Conservation (phyloP, 345 rosid genomes). For the Carallia pectinifolia region DNA sequence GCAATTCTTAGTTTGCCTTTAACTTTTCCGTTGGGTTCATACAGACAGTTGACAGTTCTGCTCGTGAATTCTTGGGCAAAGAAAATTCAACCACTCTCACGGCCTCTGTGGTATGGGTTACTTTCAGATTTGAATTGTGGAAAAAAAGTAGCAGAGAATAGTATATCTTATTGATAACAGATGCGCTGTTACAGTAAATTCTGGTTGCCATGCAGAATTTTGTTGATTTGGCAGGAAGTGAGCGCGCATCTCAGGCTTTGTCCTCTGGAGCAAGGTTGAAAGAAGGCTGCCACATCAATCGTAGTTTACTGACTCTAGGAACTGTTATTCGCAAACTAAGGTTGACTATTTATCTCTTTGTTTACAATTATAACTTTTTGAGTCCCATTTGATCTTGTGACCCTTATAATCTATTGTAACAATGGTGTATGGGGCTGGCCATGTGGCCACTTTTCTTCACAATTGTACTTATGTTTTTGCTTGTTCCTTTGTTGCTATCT, state of each 20-base stretch:
- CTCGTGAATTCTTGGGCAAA: constrained; percentile 91
- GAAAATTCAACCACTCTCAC: constrained; percentile 81
- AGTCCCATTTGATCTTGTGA: neutral
- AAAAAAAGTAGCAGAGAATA: neutral
- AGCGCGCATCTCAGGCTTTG: constrained; percentile 90
- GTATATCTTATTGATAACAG: neutral
- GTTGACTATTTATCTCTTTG: constrained; percentile 31
- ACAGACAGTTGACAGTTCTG: constrained; percentile 93
- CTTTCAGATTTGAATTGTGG: neutral
- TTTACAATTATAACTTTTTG: neutral
- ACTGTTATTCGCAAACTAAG: constrained; percentile 97
- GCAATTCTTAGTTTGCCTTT: constrained; percentile 7
- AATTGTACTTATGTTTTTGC: neutral
- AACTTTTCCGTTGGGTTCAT: constrained; percentile 13
- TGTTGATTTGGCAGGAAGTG: constrained; percentile 96
- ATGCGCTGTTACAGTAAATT: constrained; percentile 12
- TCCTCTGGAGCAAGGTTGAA: constrained; percentile 90
- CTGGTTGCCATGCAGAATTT: constrained; percentile 61
- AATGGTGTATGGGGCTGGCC: neutral
- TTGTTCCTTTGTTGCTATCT: neutral
- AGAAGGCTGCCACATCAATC: constrained; percentile 97
- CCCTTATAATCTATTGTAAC: neutral
- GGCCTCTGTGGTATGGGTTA: constrained; percentile 80
- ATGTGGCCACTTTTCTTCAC: too few relatives aligned
- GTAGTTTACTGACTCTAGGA: constrained; percentile 90